These are phyloP conservation scores for Solanum medicagineum DNA, from an alignment of 257 asterid species.

Conservation along the genomic window DNA sequence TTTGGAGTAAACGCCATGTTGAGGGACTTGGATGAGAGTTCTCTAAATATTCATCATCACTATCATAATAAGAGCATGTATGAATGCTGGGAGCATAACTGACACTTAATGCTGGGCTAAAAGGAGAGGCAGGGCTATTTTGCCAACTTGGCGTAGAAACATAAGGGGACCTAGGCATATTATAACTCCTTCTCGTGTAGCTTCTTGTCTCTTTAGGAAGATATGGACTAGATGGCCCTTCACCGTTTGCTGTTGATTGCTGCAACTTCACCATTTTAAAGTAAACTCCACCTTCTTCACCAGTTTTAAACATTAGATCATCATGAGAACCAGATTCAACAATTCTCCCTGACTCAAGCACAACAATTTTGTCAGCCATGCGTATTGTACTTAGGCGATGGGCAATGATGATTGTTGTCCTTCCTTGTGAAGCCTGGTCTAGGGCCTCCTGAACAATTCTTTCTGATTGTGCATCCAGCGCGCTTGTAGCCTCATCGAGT, in stretches of 20 bases:
- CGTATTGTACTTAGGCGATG: conserved; percentile 58
- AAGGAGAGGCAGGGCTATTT: conserved; percentile 37
- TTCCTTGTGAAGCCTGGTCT: conserved; percentile 43
- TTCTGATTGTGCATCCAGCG: conserved; percentile 69
- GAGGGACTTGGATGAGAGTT: conserved; percentile 11
- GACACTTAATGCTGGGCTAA: conserved; percentile 26
- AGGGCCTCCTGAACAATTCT: conserved; percentile 55
- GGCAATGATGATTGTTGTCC: conserved; percentile 60
- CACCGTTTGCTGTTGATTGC: conserved; percentile 15
- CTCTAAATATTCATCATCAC: conserved; percentile 18
- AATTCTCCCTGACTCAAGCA: conserved; percentile 45
- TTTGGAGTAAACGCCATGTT: conserved; percentile 29
- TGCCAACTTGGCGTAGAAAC: conserved; percentile 28
- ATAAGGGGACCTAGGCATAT: conserved; percentile 18
- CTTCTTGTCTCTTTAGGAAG: background rate
- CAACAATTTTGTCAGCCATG: conserved; percentile 36
- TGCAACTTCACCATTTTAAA: conserved; percentile 42
- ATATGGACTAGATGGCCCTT: background rate
- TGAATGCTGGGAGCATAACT: conserved; percentile 23
- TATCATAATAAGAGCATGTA: conserved; percentile 27
- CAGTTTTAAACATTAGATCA: conserved; percentile 26
- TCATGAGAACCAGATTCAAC: conserved; percentile 60
- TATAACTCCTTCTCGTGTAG: background rate
- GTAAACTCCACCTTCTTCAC: conserved; percentile 33
- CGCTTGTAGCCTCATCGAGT: conserved; percentile 83